Evolutionary conservation across 2,329 filamentous ascomycete genomes (phyloP).

Genomic region (Celoporthe dispersa): DNA sequence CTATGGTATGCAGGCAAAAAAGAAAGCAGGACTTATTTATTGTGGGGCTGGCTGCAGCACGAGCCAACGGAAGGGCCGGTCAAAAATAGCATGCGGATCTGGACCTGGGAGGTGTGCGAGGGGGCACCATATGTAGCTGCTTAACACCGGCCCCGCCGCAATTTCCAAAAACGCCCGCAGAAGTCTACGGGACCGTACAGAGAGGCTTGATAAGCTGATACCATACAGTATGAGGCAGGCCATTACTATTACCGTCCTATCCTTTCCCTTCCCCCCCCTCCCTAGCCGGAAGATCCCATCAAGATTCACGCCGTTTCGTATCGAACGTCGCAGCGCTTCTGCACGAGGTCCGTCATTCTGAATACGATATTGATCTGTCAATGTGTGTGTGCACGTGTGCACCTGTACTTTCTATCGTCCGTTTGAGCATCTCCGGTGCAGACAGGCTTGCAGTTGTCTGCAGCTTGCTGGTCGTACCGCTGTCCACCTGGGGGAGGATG

Average conservation of each 20-base stretch:
- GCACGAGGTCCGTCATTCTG: constrained; percentile 1
- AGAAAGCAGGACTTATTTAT: neutral
- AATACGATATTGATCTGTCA: constrained; percentile 20
- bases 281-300: neutral
- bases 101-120: neutral
- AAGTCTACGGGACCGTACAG: neutral
- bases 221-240: neutral
- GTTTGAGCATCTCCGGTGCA: constrained; percentile 6
- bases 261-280: neutral
- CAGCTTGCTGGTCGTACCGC: neutral
- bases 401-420: neutral
- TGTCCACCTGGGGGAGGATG: neutral
- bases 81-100: constrained; percentile 22
- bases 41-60: neutral
- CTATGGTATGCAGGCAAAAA: neutral
- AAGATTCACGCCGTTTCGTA: constrained; percentile 23
- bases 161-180: neutral
- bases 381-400: neutral
- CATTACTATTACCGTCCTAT: neutral
- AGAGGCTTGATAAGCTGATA: constrained; percentile 22
- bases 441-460: neutral
- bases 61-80: constrained; percentile 5
- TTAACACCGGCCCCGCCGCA: constrained; percentile 22
- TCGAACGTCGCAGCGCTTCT: constrained; percentile 16
- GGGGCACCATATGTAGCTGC: constrained; percentile 10